These are phyloP conservation scores for Fusarium sp. DNA, from an alignment of 2,329 filamentous ascomycete species.

Conservation along the genomic window DNA sequence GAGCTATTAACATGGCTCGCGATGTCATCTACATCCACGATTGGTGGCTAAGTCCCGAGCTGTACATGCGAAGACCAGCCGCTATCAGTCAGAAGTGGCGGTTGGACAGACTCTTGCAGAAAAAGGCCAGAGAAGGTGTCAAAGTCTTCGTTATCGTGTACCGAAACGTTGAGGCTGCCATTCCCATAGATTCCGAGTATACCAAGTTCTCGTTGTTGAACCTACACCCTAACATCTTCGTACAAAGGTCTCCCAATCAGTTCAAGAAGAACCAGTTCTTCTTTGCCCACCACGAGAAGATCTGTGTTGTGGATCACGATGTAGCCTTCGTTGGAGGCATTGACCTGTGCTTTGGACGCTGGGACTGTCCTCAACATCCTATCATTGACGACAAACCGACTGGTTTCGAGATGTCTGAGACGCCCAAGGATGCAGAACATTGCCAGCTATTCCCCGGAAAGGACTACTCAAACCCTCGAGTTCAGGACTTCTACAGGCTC, in stretches of 20 bases:
- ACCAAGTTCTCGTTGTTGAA: slow-evolving; percentile 97
- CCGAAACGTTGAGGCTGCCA: slow-evolving; percentile 94
- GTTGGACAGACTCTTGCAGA: slow-evolving; percentile 89
- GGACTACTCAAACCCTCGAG: slow-evolving; percentile 96
- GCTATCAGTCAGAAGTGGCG: slow-evolving; percentile 99
- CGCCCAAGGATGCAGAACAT: slow-evolving; percentile 88
- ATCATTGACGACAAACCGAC: slow-evolving; percentile 94
- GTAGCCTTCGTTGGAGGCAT: slow-evolving; percentile 96
- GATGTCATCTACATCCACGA: slow-evolving; percentile 99
- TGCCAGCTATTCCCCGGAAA: slow-evolving; percentile 98
- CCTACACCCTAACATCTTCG: slow-evolving; percentile 94
- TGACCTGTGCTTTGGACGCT: slow-evolving; percentile 95
- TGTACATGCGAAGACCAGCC: slow-evolving; percentile 93
- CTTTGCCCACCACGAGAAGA: slow-evolving; percentile 98
- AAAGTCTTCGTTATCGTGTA: slow-evolving; percentile 99
- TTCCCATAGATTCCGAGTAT: slow-evolving; percentile 98
- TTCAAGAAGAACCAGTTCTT: slow-evolving; percentile 99
- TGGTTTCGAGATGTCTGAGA: slow-evolving; percentile 83
- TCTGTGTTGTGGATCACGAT: slow-evolving; percentile 96
- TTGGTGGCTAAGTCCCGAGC: slow-evolving; percentile 97
- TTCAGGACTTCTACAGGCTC: slow-evolving; percentile 93
- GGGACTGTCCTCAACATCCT: slow-evolving; percentile 94
- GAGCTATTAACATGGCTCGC: slow-evolving; percentile 95
- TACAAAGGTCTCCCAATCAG: slow-evolving; percentile 95
- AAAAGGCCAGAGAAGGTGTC: slow-evolving; percentile 92